These are phyloP conservation scores for Kalmanozyma brasiliensis DNA, from an alignment of 1,284 basidiomycete species.

Conservation along the genomic window DNA sequence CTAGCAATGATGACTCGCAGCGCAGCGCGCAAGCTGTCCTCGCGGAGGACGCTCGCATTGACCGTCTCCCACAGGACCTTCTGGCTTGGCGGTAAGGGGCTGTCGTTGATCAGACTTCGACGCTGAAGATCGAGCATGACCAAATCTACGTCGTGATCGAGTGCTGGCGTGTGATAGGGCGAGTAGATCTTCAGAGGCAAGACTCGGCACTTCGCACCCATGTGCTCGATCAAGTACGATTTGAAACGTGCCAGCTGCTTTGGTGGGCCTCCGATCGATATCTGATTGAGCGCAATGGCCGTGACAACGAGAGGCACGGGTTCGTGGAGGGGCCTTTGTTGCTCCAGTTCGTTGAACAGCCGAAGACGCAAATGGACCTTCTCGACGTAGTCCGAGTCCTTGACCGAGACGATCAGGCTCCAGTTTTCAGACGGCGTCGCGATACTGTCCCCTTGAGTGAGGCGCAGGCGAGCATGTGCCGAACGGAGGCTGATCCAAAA, in stretches of 20 bases:
- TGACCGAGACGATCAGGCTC: slow-evolving; percentile 32
- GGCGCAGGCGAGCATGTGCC: slow-evolving; percentile 13
- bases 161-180: slow-evolving; percentile 31
- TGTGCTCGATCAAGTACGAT: slow-evolving; percentile 4
- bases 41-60: slow-evolving; percentile 12
- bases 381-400: slow-evolving; percentile 8
- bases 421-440: slow-evolving; percentile 9
- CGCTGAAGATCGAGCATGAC: slow-evolving; percentile 33
- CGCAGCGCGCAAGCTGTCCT: background rate
- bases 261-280: slow-evolving; percentile 38
- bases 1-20: slow-evolving; percentile 17
- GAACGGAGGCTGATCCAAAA: slow-evolving; percentile 47
- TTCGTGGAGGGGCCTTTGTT: slow-evolving; percentile 14
- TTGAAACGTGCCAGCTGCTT: slow-evolving; percentile 19
- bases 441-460: background rate
- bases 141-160: slow-evolving; percentile 6
- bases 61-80: slow-evolving; percentile 34
- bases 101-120: slow-evolving; percentile 16
- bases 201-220: slow-evolving; percentile 4
- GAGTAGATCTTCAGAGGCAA: slow-evolving; percentile 34
- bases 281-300: slow-evolving; percentile 14
- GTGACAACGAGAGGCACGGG: slow-evolving; percentile 20
- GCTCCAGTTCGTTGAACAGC: slow-evolving; percentile 18
- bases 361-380: slow-evolving; percentile 10
- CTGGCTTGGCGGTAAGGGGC: slow-evolving; percentile 1